A percentile compares a stretch with the other conserved stretches of the same genome.
Evolutionary conservation across 306 rosid species (phyloP).

Genomic region (Inga laurina): DNA sequence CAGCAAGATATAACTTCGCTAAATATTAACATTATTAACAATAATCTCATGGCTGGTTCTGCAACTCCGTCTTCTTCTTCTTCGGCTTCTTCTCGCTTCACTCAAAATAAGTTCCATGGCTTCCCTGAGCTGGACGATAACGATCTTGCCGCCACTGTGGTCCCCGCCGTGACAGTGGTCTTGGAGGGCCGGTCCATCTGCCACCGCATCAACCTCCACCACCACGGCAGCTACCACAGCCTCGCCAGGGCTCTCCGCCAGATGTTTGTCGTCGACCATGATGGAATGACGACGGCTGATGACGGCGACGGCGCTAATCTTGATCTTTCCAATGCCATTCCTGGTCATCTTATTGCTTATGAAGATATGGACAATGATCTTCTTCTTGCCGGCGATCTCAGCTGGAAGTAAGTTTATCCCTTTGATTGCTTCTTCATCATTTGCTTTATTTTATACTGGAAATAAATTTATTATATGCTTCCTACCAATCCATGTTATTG

Average conservation of each 20-base stretch:
- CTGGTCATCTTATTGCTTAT: constrained; percentile 81
- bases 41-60: constrained; percentile 16
- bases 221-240: constrained; percentile 74
- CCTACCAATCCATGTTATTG: not conserved
- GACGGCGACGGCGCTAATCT: constrained; percentile 40
- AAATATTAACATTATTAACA: not conserved
- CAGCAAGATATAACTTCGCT: constrained; percentile 45
- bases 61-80: constrained; percentile 39
- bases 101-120: constrained; percentile 32
- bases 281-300: not conserved
- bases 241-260: constrained; percentile 70
- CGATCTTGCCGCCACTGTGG: constrained; percentile 56
- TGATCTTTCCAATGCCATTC: constrained; percentile 77
- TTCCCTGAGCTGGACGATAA: constrained; percentile 52
- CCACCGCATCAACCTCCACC: constrained; percentile 85
- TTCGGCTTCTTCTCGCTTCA: not conserved
- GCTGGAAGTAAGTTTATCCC: constrained; percentile 63
- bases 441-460: not conserved
- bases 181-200: constrained; percentile 90
- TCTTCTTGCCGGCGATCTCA: constrained; percentile 90
- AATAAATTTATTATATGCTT: not conserved
- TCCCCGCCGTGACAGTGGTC: constrained; percentile 82
- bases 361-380: constrained; percentile 92
- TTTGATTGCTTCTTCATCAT: not conserved
- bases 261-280: constrained; percentile 60